Conservation (phyloP, 2,329 filamentous ascomycete species). For the Botrytis medusae region DNA sequence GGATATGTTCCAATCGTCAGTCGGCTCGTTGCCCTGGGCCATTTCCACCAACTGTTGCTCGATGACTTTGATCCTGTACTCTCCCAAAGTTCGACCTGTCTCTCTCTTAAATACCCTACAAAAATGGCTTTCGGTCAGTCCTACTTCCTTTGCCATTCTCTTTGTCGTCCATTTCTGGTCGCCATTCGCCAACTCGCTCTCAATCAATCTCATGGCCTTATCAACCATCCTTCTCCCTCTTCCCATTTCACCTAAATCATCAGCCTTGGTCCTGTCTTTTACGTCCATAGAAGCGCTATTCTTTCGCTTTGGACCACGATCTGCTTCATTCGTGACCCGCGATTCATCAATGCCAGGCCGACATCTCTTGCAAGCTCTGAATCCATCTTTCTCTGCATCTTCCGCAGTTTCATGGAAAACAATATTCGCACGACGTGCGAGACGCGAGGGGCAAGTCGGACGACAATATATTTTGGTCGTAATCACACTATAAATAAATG, state of each 20-base stretch:
- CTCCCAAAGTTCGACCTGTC: conserved; percentile 23
- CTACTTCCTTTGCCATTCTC: conserved; percentile 51
- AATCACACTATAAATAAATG: conserved; percentile 52
- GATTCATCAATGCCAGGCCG: not conserved
- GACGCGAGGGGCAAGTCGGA: conserved; percentile 58
- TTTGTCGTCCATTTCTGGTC: conserved; percentile 43
- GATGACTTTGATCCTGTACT: conserved; percentile 12
- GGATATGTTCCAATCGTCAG: not conserved
- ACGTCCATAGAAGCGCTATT: not conserved
- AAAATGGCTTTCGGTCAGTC: conserved; percentile 58
- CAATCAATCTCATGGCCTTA: not conserved
- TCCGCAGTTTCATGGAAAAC: conserved; percentile 48
- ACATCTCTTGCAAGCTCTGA: conserved; percentile 10
- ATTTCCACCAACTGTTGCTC: not conserved
- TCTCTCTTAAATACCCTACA: conserved; percentile 58
- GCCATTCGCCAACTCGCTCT: not conserved
- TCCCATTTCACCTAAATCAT: conserved; percentile 3
- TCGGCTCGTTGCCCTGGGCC: too few species aligned
- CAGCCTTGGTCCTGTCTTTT: fast-evolving
- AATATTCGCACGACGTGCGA: conserved; percentile 61
- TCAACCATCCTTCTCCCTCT: conserved; percentile 6
- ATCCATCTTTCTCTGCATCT: not conserved
- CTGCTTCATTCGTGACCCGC: too few species aligned
- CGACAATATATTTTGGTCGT: conserved; percentile 57
- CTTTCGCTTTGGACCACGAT: too few species aligned